phyloP scores from a whole-genome alignment of 2,329 filamentous ascomycete genomes.

The Coniella lustricola region DNA sequence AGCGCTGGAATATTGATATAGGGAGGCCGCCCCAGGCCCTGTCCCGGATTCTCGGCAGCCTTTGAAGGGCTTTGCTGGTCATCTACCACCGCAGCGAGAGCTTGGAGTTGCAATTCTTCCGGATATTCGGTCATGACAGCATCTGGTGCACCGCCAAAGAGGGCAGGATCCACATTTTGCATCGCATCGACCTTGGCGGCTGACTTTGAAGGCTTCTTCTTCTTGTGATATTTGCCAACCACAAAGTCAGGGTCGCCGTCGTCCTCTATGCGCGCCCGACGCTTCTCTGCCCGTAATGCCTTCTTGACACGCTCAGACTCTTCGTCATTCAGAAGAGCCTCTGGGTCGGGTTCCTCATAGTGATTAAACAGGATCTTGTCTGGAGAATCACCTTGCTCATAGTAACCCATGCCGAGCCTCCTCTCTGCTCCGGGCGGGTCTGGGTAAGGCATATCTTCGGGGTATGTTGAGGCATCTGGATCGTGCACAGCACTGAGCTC shows the following conservation, averaged over 20 bases:
- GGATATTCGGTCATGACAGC: constrained; percentile 17
- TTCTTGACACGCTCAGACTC: constrained; percentile 50
- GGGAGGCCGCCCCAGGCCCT: constrained; percentile 23
- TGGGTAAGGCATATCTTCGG: constrained; percentile 32
- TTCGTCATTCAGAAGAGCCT: constrained; percentile 29
- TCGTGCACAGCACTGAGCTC: constrained; percentile 17
- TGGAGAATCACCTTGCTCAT: constrained; percentile 49
- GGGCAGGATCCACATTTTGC: constrained; percentile 47
- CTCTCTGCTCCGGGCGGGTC: constrained; percentile 44
- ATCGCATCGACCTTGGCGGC: constrained; percentile 27
- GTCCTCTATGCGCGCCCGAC: constrained; percentile 44
- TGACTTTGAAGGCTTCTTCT: constrained; percentile 29
- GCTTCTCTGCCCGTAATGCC: constrained; percentile 45
- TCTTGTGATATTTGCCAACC: constrained; percentile 35
- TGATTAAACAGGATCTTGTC: constrained; percentile 55
- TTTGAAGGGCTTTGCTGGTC: constrained; percentile 1
- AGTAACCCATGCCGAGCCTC: constrained; percentile 53
- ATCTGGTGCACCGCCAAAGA: constrained; percentile 27
- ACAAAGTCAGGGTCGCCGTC: constrained; percentile 50
- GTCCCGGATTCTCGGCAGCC: not conserved
- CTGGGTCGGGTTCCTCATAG: constrained; percentile 44
- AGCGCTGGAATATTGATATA: constrained; percentile 42
- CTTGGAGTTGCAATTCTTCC: constrained; percentile 5
- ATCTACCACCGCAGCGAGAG: constrained; percentile 6
- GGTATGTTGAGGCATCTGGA: constrained; percentile 3